These are phyloP conservation scores for Xylariales sp. DNA, from an alignment of 2,329 filamentous ascomycete species.

Conservation along the genomic window DNA sequence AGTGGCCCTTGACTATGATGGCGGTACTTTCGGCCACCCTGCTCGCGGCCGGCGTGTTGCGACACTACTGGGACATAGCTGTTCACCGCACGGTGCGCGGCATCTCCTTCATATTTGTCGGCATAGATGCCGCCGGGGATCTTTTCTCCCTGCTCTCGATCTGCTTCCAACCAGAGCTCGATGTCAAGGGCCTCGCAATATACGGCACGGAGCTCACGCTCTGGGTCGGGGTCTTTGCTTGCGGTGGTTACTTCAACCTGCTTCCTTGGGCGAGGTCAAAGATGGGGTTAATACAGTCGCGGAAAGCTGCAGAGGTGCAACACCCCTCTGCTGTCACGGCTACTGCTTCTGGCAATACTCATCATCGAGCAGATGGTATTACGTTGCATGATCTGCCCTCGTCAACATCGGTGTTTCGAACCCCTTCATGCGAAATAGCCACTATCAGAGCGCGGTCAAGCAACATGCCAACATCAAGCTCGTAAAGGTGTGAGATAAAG, in stretches of 20 bases:
- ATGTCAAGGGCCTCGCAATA: slow-evolving; percentile 61
- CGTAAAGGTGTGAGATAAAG: no score
- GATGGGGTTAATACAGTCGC: no score
- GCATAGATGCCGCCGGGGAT: slow-evolving; percentile 65
- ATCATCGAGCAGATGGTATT: no score
- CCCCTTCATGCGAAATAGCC: no score
- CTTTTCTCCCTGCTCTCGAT: slow-evolving; percentile 63
- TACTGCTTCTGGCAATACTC: no score
- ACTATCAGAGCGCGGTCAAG: no score
- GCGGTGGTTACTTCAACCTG: slow-evolving; percentile 40
- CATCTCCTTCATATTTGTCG: slow-evolving; percentile 69
- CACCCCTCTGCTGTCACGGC: no score
- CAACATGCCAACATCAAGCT: no score
- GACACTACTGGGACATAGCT: slow-evolving; percentile 69
- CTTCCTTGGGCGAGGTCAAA: no score
- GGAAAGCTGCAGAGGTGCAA: no score
- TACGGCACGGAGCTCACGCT: slow-evolving; percentile 62
- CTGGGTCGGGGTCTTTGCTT: slow-evolving; percentile 64
- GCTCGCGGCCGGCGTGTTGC: slow-evolving; percentile 60
- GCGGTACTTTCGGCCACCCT: slow-evolving; percentile 60
- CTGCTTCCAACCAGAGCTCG: slow-evolving; percentile 53
- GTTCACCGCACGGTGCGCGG: slow-evolving; percentile 61
- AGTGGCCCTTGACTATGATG: slow-evolving; percentile 65
- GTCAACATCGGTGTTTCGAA: no score
- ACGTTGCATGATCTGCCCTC: no score